These are phyloP conservation scores for Chrysoporthe austroafricana DNA, from an alignment of 2,329 filamentous ascomycete species.

Conservation along the genomic window DNA sequence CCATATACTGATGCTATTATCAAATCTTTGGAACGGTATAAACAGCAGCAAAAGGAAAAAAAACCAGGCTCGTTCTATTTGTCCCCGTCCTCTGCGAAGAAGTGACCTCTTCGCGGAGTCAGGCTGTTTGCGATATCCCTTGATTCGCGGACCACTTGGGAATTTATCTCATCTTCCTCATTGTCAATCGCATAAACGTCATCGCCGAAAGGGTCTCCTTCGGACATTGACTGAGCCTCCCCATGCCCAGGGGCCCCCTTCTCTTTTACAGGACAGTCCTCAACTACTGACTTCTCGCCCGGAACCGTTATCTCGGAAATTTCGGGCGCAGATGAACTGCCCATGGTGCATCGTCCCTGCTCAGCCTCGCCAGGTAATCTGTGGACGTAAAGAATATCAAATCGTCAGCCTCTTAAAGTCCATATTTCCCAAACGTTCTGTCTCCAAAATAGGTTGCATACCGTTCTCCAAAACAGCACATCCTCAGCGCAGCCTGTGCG, in stretches of 20 bases:
- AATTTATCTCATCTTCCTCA: neutral
- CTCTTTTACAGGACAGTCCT: neutral
- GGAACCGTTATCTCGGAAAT: neutral
- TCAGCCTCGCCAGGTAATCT: neutral
- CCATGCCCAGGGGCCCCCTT: neutral
- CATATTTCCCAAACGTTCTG: neutral
- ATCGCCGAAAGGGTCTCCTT: neutral
- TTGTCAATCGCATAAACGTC: neutral
- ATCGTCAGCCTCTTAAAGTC: neutral
- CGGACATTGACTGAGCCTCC: neutral
- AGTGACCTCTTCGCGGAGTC: constrained; percentile 1
- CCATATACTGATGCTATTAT: neutral
- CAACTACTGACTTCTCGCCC: neutral
- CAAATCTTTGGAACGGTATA: neutral
- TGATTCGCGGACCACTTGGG: neutral
- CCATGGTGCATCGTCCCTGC: neutral
- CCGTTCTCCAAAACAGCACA: constrained; percentile 42
- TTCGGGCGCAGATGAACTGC: neutral
- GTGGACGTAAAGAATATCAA: neutral
- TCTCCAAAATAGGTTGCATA: neutral
- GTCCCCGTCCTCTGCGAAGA: neutral
- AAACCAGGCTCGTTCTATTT: neutral
- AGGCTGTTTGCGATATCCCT: neutral
- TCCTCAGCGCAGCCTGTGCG: constrained; percentile 64
- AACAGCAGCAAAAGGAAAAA: too few relatives aligned